Evolutionary conservation across 2,329 filamentous ascomycete genomes (phyloP), one percentile per base, ranked within the genome.

Genomic region (Diaporthe longicolla): DNA sequence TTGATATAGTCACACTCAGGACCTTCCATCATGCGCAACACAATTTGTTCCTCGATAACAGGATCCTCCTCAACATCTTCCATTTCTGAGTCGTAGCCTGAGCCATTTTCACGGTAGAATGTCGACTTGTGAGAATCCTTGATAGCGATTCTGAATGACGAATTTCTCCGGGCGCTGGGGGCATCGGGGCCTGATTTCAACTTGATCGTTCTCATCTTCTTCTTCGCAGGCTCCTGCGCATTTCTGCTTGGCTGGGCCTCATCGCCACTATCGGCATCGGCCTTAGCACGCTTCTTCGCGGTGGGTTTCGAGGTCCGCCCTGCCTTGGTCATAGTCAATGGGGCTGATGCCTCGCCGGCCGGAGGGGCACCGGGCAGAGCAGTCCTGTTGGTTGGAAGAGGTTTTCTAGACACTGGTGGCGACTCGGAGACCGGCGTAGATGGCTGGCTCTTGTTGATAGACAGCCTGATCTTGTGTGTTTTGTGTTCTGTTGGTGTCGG

Each of bases 81-180:
- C 17, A 95, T 95, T 83, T 98, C 97, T 4, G 95, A 98, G 82
- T 99, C 97, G 83, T 98, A 99, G 10, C 96, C 97, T 72, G 97
- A 95, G 69, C 97, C 97, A 1, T 91, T 89, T 7, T 92, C 91
- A 76, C 94, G 90, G 43, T 89, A 86, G 61, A 74, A 73, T 3
- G 65, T 75, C 54, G 73, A 93, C 78, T 92, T 78, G 21, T 73
- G 70, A 10, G 71, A 70, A 50, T 91, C 90, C 86, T 81, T 82
- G 17, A 73, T 69, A 50, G 70, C 48, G 37, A 74, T 72, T n/a
- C 57, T 50, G 37, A 71, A 63, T n/a, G 70, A 63, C 15, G 57
- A 59, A 24, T 59, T 63, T 55, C 45, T 63, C 70, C 70, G n/a
- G 77, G 65, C 79, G 91, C 93, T 32, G 4, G 57, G 70, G 19